These are phyloP conservation scores for Eutreptiella sp. DNA, from an alignment of 208 protist genomes.

Conservation along the genomic window DNA sequence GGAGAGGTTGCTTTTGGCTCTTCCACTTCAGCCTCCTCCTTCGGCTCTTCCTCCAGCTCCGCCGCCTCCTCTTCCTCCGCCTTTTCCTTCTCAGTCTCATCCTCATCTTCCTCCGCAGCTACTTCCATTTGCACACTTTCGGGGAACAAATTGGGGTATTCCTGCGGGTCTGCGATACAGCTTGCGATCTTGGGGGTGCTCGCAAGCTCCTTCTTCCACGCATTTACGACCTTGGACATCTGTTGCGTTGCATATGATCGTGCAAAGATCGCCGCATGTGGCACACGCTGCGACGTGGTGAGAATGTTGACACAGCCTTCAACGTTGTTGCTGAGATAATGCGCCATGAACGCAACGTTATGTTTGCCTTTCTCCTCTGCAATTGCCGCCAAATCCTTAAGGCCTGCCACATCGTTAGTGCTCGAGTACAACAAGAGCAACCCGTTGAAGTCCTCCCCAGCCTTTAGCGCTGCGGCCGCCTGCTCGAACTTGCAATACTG, in stretches of 20 bases:
- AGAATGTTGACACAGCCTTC: conserved; percentile 78
- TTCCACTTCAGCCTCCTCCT: too few species aligned
- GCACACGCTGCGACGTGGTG: conserved; percentile 55
- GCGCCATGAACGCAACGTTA: conserved; percentile 88
- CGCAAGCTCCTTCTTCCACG: conserved; percentile 82
- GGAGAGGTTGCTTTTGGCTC: too few species aligned
- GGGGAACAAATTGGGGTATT: conserved; percentile 93
- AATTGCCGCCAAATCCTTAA: conserved; percentile 58
- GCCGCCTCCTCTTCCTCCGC: too few species aligned
- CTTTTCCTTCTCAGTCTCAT: too few species aligned
- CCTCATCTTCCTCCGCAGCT: too few species aligned
- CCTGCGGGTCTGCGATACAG: conserved; percentile 79
- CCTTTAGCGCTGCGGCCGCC: conserved; percentile 55
- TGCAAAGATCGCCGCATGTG: conserved; percentile 92
- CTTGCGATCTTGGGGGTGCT: too few species aligned
- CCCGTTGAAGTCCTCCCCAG: conserved; percentile 58
- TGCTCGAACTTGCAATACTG: conserved; percentile 61
- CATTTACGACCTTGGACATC: conserved; percentile 60
- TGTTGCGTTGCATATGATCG: conserved; percentile 81
- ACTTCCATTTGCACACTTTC: too few species aligned
- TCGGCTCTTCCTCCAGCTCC: too few species aligned
- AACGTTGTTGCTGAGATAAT: conserved; percentile 65
- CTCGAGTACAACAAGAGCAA: conserved; percentile 69
- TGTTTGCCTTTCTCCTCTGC: conserved; percentile 67
- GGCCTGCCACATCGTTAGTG: conserved; percentile 51